Conservation (phyloP, 208 protist genomes). For the Phytomonas sp. region DNA sequence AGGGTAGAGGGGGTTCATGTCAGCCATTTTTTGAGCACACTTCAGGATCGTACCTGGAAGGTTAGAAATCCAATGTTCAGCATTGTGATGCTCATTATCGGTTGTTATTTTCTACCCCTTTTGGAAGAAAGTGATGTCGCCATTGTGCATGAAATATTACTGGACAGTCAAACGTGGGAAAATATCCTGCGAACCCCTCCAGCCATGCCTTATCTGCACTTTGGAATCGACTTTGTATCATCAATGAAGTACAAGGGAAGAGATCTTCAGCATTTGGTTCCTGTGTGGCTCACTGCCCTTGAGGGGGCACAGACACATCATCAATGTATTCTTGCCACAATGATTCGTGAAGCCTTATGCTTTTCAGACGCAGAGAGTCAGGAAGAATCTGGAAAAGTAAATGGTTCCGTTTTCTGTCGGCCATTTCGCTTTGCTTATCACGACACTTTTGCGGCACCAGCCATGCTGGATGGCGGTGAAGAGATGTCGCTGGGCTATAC, state of each 20-base stretch:
- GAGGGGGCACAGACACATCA: slow-evolving; percentile 40
- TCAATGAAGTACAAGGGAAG: slow-evolving; percentile 12
- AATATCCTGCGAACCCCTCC: neutral
- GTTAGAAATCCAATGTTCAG: neutral
- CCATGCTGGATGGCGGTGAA: slow-evolving; percentile 68
- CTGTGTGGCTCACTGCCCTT: slow-evolving; percentile 14
- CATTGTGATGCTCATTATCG: neutral
- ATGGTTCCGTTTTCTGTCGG: neutral
- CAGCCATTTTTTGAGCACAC: neutral
- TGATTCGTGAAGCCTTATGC: slow-evolving; percentile 24
- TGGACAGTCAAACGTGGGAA: neutral
- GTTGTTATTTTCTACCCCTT: neutral
- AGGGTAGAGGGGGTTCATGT: neutral
- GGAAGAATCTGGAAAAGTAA: neutral
- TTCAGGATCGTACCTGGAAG: neutral
- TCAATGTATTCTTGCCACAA: slow-evolving; percentile 58
- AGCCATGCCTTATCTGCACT: slow-evolving; percentile 14
- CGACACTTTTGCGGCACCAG: slow-evolving; percentile 47
- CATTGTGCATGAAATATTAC: neutral
- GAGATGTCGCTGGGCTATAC: slow-evolving; percentile 49
- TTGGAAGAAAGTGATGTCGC: neutral
- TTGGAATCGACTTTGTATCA: slow-evolving; percentile 40
- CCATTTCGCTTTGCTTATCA: slow-evolving; percentile 50
- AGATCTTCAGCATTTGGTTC: slow-evolving; percentile 18
- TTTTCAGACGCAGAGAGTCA: neutral